These are phyloP conservation scores for Boletus albobrunnescens DNA, from an alignment of 1,284 basidiomycete species.

Conservation along the genomic window DNA sequence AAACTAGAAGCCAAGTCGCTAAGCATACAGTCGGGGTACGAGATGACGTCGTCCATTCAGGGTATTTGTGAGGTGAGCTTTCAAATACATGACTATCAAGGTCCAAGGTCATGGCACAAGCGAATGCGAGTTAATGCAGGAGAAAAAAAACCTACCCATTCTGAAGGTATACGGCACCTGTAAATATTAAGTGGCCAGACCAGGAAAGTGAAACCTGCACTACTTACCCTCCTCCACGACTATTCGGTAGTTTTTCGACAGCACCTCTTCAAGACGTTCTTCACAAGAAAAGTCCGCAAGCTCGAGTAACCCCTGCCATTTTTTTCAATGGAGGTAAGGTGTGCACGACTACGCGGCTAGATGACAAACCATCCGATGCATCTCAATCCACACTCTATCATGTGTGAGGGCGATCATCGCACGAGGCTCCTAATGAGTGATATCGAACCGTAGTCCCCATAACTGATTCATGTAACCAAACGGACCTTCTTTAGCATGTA, in stretches of 20 bases:
- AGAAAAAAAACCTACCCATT: not conserved
- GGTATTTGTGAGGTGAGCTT: not conserved
- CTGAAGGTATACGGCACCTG: not conserved
- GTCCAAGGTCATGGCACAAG: not conserved
- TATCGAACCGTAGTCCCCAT: not conserved
- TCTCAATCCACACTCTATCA: not conserved
- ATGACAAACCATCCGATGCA: not conserved
- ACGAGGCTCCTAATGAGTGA: not conserved
- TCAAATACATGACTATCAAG: not conserved
- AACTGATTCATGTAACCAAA: not conserved
- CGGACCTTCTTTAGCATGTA: not conserved
- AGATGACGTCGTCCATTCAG: not conserved
- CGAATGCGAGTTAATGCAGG: not conserved
- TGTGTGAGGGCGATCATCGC: not conserved
- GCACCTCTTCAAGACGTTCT: not conserved
- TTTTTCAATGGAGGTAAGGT: not conserved
- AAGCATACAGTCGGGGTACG: not conserved
- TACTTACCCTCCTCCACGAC: not conserved
- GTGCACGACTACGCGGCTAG: not conserved
- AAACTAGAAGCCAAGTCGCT: not conserved
- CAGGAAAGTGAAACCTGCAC: not conserved
- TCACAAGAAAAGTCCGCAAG: not conserved
- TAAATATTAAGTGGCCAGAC: not conserved
- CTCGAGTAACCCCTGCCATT: not conserved
- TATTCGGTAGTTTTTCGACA: not conserved